These are phyloP conservation scores for Hyphopichia burtonii DNA, from an alignment of 1,139 yeast genomes.

Conservation along the genomic window DNA sequence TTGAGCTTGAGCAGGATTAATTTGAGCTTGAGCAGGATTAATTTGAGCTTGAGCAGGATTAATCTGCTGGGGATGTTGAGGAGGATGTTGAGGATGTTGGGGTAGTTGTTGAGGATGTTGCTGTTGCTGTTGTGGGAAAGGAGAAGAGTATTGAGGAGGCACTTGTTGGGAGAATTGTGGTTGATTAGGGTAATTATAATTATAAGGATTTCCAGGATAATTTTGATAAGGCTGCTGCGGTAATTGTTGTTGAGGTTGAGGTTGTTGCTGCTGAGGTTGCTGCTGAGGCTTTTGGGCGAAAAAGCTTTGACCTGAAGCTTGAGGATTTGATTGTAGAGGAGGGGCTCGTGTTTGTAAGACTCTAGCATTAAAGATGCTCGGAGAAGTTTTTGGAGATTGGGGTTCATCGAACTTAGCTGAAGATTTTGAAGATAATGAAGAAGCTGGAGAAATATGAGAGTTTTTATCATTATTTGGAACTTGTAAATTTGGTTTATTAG, in stretches of 20 bases:
- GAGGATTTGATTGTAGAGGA: conserved; percentile 3
- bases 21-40: background rate
- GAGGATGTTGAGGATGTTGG: background rate
- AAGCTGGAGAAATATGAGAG: conserved; percentile 29
- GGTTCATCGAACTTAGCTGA: conserved; percentile 36
- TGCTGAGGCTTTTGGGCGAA: conserved; percentile 6
- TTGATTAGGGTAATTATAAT: background rate
- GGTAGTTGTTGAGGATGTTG: no score
- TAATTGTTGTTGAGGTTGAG: conserved; percentile 7
- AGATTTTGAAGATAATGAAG: conserved; percentile 36
- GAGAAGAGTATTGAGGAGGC: background rate
- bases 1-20: background rate
- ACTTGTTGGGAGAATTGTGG: background rate
- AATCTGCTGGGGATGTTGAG: background rate
- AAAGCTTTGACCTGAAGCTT: conserved; percentile 1
- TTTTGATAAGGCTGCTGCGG: conserved; percentile 4
- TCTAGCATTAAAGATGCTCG: conserved; percentile 20
- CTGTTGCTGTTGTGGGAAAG: conserved; percentile 1
- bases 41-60: background rate
- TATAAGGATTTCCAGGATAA: background rate
- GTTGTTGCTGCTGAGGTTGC: conserved; percentile 11
- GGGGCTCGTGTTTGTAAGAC: conserved; percentile 8
- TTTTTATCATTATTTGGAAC: conserved; percentile 11
- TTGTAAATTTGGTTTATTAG: conserved; percentile 8
- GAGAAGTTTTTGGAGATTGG: conserved; percentile 46